phyloP scores from a whole-genome alignment of 106 monocot species.

The Allium sativum region DNA sequence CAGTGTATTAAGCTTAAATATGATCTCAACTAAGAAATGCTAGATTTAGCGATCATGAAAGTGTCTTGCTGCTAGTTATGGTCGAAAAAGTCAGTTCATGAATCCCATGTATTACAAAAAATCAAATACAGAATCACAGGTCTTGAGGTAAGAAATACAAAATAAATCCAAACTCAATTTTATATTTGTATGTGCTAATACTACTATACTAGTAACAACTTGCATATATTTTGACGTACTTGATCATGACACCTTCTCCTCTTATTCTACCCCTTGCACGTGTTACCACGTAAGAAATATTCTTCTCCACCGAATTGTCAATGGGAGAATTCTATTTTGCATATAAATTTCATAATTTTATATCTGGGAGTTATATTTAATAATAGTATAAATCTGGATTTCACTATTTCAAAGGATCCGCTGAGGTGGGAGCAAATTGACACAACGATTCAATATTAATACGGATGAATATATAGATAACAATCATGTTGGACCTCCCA shows the following conservation, averaged over 20 bases:
- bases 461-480: too few relatives aligned
- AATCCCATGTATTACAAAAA: background rate
- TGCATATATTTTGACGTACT: background rate
- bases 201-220: background rate
- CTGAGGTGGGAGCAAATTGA: too few relatives aligned
- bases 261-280: background rate
- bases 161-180: background rate
- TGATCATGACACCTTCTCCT: background rate
- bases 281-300: background rate
- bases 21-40: too few relatives aligned
- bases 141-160: background rate
- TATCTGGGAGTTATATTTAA: background rate
- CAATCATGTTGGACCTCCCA: too few relatives aligned
- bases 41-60: too few relatives aligned
- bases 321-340: background rate
- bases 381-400: background rate
- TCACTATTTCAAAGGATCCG: too few relatives aligned
- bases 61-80: background rate
- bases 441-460: too few relatives aligned
- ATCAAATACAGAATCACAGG: background rate
- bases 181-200: background rate
- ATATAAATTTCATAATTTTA: background rate
- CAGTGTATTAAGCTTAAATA: too few relatives aligned
- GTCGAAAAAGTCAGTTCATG: background rate
- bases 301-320: background rate